These are phyloP conservation scores for Cryptomeria japonica DNA, from an alignment of 75 land plant species.

Conservation along the genomic window DNA sequence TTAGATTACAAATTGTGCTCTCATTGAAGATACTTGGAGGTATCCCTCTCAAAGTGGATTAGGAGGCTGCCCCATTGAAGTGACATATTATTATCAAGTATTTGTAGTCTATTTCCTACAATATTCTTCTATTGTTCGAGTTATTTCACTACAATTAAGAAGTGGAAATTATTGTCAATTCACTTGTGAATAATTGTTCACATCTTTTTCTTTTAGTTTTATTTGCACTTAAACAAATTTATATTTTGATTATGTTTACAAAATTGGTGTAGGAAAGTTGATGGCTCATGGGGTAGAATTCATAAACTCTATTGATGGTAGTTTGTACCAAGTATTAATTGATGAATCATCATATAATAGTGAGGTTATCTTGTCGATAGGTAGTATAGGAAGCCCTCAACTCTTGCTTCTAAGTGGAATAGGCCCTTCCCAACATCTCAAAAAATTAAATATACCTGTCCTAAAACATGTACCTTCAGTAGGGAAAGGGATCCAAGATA, in stretches of 20 bases:
- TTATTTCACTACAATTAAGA: no score
- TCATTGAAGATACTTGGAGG: no score
- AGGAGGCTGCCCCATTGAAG: no score
- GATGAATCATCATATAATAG: slow-evolving; percentile 6
- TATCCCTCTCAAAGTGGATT: no score
- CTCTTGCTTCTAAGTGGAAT: slow-evolving; percentile 81
- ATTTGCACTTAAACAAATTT: neutral
- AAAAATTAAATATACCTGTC: slow-evolving; percentile 28
- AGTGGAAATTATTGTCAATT: no score
- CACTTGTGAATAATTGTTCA: no score
- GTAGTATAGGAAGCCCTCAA: slow-evolving; percentile 79
- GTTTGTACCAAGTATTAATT: slow-evolving; percentile 18
- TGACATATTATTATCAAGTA: no score
- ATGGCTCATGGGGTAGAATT: slow-evolving; percentile 62
- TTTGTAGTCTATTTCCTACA: no score
- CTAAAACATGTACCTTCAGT: slow-evolving; percentile 45
- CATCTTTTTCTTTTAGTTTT: no score
- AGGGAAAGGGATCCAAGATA: slow-evolving; percentile 76
- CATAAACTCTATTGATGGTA: slow-evolving; percentile 37
- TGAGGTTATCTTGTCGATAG: slow-evolving; percentile 71
- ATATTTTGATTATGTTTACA: no score
- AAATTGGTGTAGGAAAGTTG: slow-evolving; percentile 22
- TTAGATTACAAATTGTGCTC: no score
- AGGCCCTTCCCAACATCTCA: slow-evolving; percentile 54
- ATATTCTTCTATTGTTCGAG: no score